Evolutionary conservation across 2,329 filamentous ascomycete species (phyloP).

Genomic region (Harringtonia lauricola): DNA sequence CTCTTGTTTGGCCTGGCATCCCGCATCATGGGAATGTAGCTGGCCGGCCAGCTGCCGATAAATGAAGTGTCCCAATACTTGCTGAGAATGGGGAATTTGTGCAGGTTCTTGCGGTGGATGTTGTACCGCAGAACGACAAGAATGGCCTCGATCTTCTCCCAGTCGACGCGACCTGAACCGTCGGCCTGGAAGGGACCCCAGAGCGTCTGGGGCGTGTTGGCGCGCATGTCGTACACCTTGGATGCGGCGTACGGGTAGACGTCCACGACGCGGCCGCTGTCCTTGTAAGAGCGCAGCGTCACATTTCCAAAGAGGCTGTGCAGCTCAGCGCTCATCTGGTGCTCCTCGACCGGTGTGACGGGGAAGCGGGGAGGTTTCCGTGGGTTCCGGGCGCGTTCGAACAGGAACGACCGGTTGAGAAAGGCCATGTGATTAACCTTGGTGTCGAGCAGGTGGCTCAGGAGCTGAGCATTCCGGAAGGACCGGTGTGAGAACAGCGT

Average conservation of each 20-base stretch:
- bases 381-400: conserved; percentile 22
- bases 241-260: conserved; percentile 53
- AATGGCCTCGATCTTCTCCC: conserved; percentile 66
- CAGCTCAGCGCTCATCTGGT: conserved; percentile 59
- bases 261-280: conserved; percentile 18
- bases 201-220: conserved; percentile 47
- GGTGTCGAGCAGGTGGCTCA: conserved; percentile 31
- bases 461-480: conserved; percentile 36
- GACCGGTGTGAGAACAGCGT: conserved; percentile 18
- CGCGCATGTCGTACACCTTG: conserved; percentile 62
- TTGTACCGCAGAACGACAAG: conserved; percentile 59
- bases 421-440: conserved; percentile 45
- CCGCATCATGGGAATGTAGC: conserved; percentile 25
- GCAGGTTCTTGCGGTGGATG: conserved; percentile 35
- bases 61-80: conserved; percentile 46
- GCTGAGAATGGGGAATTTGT: conserved; percentile 32
- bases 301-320: conserved; percentile 60
- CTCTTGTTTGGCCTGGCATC: neutral
- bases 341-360: conserved; percentile 26
- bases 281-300: conserved; percentile 22
- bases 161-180: conserved; percentile 52
- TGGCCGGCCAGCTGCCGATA: conserved; percentile 39
- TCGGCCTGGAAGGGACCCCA: conserved; percentile 66
- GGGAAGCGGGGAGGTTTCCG: conserved; percentile 4
- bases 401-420: conserved; percentile 53